phyloP scores from a whole-genome alignment of 768 basidiomycete genomes.

The Hypsizygus marmoreus region DNA sequence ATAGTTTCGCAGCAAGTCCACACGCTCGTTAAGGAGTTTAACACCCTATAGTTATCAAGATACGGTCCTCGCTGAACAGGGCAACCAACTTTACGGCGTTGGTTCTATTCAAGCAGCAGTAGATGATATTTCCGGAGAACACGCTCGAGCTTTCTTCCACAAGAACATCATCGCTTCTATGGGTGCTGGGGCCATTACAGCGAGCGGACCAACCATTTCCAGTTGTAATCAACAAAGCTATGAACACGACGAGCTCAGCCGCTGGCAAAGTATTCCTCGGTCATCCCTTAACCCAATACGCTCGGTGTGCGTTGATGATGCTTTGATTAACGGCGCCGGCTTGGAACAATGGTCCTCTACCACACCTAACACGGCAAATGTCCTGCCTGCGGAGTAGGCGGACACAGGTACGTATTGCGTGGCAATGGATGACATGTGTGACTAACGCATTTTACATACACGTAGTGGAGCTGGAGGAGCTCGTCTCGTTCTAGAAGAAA shows the following conservation, averaged over 20 bases:
- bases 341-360: constrained; percentile 27
- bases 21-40: too few species aligned
- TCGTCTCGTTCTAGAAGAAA: constrained; percentile 25
- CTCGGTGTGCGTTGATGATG: constrained; percentile 3
- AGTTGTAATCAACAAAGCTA: constrained; percentile 27
- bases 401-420: constrained; percentile 18
- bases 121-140: constrained; percentile 28
- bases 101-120: constrained; percentile 28
- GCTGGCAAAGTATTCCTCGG: constrained; percentile 25
- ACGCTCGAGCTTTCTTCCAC: constrained; percentile 24
- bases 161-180: constrained; percentile 27
- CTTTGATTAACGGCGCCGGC: constrained; percentile 25
- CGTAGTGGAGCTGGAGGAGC: constrained; percentile 26
- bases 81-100: constrained; percentile 21
- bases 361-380: constrained; percentile 26
- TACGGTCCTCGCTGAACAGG: constrained; percentile 23
- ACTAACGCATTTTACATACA: constrained; percentile 1
- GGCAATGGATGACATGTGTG: not conserved
- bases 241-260: constrained; percentile 16
- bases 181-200: constrained; percentile 25
- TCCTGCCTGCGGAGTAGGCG: constrained; percentile 26
- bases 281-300: constrained; percentile 25
- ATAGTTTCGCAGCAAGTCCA: too few species aligned
- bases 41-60: constrained; percentile 25
- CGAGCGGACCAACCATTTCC: constrained; percentile 21